phyloP scores from a whole-genome alignment of 1,139 yeast species.

The Blastobotrys serpentis region DNA sequence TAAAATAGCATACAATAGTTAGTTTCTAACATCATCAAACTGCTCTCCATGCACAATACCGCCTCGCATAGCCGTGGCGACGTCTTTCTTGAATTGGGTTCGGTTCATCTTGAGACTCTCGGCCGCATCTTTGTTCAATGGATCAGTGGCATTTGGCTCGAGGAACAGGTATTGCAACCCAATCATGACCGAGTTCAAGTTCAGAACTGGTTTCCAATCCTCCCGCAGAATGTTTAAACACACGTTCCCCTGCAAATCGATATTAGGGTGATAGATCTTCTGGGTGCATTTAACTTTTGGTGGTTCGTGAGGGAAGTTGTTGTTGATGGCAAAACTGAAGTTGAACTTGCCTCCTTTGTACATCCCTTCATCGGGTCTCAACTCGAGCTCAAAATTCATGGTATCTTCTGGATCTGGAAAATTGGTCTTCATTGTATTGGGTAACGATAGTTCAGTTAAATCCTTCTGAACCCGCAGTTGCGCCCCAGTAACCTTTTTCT shows the following conservation, averaged over 20 bases:
- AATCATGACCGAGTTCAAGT: constrained; percentile 74
- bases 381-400: constrained; percentile 58
- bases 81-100: constrained; percentile 56
- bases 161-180: constrained; percentile 83
- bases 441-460: constrained; percentile 65
- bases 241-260: constrained; percentile 84
- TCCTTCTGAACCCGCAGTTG: constrained; percentile 52
- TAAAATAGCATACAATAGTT: not conserved
- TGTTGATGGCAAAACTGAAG: constrained; percentile 63
- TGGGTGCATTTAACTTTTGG: constrained; percentile 54
- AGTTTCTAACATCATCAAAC: constrained; percentile 56
- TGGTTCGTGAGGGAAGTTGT: constrained; percentile 87
- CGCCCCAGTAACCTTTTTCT: constrained; percentile 49
- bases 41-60: constrained; percentile 55
- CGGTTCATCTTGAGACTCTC: constrained; percentile 62
- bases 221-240: constrained; percentile 88
- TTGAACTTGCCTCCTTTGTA: constrained; percentile 67
- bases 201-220: constrained; percentile 95
- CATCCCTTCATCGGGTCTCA: constrained; percentile 78
- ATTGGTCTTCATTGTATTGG: constrained; percentile 56
- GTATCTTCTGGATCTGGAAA: constrained; percentile 58
- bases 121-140: constrained; percentile 86
- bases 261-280: constrained; percentile 87
- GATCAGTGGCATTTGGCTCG: constrained; percentile 92
- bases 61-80: constrained; percentile 69